Evolutionary conservation across 345 rosid species (phyloP), one percentile per base, ranked within the genome.

Genomic region (Fremontodendron californicum): DNA sequence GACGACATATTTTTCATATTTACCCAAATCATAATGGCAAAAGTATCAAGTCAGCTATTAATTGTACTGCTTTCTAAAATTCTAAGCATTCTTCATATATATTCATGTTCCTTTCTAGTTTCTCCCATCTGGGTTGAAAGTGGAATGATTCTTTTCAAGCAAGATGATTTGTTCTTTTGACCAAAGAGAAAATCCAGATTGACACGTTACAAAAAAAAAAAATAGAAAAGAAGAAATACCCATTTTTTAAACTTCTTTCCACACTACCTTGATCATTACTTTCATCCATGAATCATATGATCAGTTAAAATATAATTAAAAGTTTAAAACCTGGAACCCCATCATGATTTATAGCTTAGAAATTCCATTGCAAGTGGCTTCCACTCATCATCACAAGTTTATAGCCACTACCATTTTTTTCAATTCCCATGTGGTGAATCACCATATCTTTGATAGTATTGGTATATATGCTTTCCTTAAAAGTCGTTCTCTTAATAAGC

Each of bases 341-440:
- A n/a, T n/a, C n/a, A n/a, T n/a, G 37, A 61, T 27, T 61, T 25
- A 4, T 29, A 6, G 40, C 58, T 15, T 29, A 5, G 39, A 29
- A 1, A 31, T 29, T 27, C 9, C 21, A 8, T 69, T 11, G 7
- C 25, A 37, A 52, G 46, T 64, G 70, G 70, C 15, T 40, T 75
- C 33, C n/a, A n/a, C 35, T 46, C 21, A 29, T 8, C 25, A n/a
- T 57, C 73, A 23, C 29, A 51, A 33, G 1, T 68, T 78, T 23
- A 49, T n/a, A 18, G 40, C 71, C 84, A 78, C 77, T 51, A 33
- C 52, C 77, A 19, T 27, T 42, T 2, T 48, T 73, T 73, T 73
- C 73, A 62, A 23, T 43, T 29, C n/a, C 54, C 33, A 12, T 6
- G 9, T 2, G 33, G 9, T n/a, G 23, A 54, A 8, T 63, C 42